These are phyloP conservation scores for Favolaschia claudopus DNA, from an alignment of 768 basidiomycete genomes.

Conservation along the genomic window DNA sequence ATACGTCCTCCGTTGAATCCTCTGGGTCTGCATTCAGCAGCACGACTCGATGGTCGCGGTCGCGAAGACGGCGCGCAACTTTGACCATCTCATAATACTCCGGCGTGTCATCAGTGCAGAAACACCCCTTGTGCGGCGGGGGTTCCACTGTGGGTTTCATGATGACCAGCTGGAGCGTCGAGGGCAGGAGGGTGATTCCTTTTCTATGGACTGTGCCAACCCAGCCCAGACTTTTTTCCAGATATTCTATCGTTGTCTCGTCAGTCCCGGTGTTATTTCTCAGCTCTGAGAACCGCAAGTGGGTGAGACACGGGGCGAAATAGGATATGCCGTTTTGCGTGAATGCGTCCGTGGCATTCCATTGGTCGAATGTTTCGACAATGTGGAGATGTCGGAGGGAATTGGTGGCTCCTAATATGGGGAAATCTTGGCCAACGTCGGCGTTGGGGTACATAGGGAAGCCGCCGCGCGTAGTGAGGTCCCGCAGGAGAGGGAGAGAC, in stretches of 20 bases:
- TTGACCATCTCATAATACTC: neutral
- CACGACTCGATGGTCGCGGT: neutral
- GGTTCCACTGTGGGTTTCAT: neutral
- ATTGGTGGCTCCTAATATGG: slow-evolving; percentile 22
- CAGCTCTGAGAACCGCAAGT: slow-evolving; percentile 24
- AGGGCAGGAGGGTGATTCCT: neutral
- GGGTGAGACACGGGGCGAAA: slow-evolving; percentile 29
- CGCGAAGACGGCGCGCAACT: neutral
- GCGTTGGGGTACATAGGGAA: slow-evolving; percentile 28
- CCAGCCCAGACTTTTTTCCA: neutral
- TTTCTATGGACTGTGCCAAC: too few species aligned
- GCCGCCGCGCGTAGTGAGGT: slow-evolving; percentile 37
- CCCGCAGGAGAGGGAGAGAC: slow-evolving; percentile 34
- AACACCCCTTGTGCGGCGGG: neutral
- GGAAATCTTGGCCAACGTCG: slow-evolving; percentile 5
- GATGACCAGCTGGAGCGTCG: neutral
- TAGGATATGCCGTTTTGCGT: slow-evolving; percentile 32
- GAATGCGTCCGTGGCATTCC: slow-evolving; percentile 14
- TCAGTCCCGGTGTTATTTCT: too few species aligned
- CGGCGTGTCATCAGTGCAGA: neutral
- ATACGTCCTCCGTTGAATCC: neutral
- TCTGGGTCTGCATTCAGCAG: neutral
- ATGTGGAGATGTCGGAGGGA: slow-evolving; percentile 32
- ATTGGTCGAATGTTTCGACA: slow-evolving; percentile 31
- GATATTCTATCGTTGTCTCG: neutral